These are phyloP conservation scores for Diplodia seriata DNA, from an alignment of 2,329 filamentous ascomycete genomes.

Conservation along the genomic window DNA sequence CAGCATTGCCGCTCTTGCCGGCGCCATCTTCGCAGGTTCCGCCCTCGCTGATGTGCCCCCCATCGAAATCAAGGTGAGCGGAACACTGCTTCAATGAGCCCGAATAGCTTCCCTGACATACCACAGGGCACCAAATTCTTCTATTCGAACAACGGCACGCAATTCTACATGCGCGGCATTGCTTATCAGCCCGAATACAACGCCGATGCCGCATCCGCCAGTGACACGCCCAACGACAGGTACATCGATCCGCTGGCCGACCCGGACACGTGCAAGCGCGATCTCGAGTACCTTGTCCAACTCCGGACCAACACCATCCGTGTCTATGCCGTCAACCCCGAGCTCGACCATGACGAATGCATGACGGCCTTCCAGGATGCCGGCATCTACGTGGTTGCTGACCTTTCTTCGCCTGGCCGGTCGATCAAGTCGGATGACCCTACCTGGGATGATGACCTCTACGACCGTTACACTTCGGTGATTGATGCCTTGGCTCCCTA, in stretches of 20 bases:
- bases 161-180: conserved; percentile 83
- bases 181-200: conserved; percentile 86
- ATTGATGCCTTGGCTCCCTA: conserved; percentile 83
- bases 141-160: conserved; percentile 78
- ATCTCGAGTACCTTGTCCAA: conserved; percentile 79
- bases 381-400: conserved; percentile 94
- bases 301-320: conserved; percentile 92
- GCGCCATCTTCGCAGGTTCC: conserved; percentile 59
- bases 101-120: conserved; percentile 31
- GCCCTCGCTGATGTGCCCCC: conserved; percentile 62
- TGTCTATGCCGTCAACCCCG: conserved; percentile 90
- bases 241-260: conserved; percentile 88
- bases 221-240: conserved; percentile 44
- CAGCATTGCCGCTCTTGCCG: conserved; percentile 57
- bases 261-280: conserved; percentile 74
- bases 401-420: conserved; percentile 78
- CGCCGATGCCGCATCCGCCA: conserved; percentile 57
- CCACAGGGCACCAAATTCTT: conserved; percentile 82
- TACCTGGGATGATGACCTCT: conserved; percentile 79
- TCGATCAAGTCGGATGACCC: conserved; percentile 88
- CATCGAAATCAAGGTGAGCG: conserved; percentile 72
- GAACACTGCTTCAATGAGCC: not conserved
- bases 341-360: conserved; percentile 77
- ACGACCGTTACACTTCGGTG: conserved; percentile 80
- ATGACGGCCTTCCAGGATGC: conserved; percentile 82